phyloP scores from a whole-genome alignment of 1,284 basidiomycete genomes.

The Neonothopanus nambi region DNA sequence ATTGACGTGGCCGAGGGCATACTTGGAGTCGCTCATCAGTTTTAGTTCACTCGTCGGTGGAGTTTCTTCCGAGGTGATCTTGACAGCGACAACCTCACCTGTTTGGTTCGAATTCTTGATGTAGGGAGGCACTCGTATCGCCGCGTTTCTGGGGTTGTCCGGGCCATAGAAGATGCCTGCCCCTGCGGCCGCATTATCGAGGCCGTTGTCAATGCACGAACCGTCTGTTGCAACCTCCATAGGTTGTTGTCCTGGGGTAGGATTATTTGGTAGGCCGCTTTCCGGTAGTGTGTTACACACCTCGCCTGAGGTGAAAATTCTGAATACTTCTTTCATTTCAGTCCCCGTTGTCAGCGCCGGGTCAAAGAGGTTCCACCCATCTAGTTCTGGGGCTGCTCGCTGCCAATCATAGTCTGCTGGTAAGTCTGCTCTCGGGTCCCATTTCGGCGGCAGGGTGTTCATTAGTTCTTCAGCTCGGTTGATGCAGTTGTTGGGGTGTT shows the following conservation, averaged over 20 bases:
- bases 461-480: neutral
- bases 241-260: too few species aligned
- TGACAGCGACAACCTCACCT: neutral
- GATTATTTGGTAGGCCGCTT: neutral
- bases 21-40: slow-evolving; percentile 13
- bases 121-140: neutral
- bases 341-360: neutral
- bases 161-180: neutral
- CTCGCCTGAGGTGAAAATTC: neutral
- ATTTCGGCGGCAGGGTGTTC: neutral
- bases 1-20: slow-evolving; percentile 15
- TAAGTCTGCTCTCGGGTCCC: neutral
- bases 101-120: slow-evolving; percentile 1
- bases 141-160: neutral
- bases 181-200: neutral
- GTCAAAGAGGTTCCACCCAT: neutral
- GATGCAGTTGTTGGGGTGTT: neutral
- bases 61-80: neutral
- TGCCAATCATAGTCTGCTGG: slow-evolving; percentile 5
- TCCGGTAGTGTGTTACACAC: neutral
- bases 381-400: neutral
- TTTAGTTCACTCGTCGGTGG: neutral
- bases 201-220: neutral
- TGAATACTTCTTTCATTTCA: neutral
- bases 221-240: neutral